These are phyloP conservation scores for Paramyrothecium roridum DNA, from an alignment of 2,329 filamentous ascomycete genomes.

Conservation along the genomic window DNA sequence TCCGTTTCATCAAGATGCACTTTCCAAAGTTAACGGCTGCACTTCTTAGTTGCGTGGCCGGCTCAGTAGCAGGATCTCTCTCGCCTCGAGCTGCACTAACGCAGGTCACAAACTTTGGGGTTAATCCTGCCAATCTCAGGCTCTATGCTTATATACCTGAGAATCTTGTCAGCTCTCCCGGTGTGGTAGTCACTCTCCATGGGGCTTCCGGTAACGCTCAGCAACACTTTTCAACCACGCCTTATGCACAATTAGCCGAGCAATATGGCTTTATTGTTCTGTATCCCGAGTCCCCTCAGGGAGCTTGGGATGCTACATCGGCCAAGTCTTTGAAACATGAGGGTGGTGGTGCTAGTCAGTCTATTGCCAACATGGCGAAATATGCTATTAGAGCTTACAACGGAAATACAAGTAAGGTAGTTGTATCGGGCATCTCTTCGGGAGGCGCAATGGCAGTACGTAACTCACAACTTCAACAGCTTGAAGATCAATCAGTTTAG, in stretches of 20 bases:
- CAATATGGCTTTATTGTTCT: slow-evolving; percentile 45
- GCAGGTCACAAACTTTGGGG: slow-evolving; percentile 8
- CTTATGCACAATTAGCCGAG: slow-evolving; percentile 42
- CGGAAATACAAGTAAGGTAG: slow-evolving; percentile 48
- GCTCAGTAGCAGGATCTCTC: too few species aligned
- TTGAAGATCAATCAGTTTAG: too few species aligned
- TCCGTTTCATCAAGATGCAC: too few species aligned
- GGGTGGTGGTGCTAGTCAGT: slow-evolving; percentile 53
- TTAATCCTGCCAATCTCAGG: slow-evolving; percentile 8
- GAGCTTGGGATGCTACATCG: slow-evolving; percentile 56
- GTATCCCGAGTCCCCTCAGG: slow-evolving; percentile 51
- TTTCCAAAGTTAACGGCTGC: too few species aligned
- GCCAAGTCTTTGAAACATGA: slow-evolving; percentile 48
- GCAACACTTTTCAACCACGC: slow-evolving; percentile 44
- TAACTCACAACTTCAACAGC: too few species aligned
- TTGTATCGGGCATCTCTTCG: slow-evolving; percentile 46
- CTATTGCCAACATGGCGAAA: slow-evolving; percentile 57
- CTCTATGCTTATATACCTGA: slow-evolving; percentile 26
- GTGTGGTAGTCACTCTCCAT: slow-evolving; percentile 40
- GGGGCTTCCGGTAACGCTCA: slow-evolving; percentile 35
- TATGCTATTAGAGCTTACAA: slow-evolving; percentile 51
- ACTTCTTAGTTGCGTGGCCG: too few species aligned
- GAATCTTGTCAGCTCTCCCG: slow-evolving; percentile 31
- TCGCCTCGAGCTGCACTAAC: background rate
- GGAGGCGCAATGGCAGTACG: slow-evolving; percentile 48